phyloP scores from a whole-genome alignment of 164 flowering plant genomes.

The Vitis cinerea region DNA sequence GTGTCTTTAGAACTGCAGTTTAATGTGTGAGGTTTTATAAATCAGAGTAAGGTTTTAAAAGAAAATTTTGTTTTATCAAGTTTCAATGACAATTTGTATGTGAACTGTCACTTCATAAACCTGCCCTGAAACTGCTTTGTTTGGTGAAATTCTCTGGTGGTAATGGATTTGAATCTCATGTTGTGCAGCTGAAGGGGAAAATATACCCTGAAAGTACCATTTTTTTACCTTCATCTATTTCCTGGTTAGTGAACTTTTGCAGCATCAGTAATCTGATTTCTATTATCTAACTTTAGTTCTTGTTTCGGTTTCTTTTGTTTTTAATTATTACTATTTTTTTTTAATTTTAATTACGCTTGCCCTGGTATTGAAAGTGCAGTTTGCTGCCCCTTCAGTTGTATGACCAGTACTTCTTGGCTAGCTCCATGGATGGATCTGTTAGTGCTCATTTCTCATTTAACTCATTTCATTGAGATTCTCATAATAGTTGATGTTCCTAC shows the following conservation, averaged over 20 bases:
- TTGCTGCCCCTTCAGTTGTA: slow-evolving; percentile 60
- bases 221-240: slow-evolving; percentile 75
- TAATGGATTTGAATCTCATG: slow-evolving; percentile 7
- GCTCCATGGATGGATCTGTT: slow-evolving; percentile 97
- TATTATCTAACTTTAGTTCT: slow-evolving; percentile 2
- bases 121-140: neutral
- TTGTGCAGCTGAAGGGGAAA: slow-evolving; percentile 68
- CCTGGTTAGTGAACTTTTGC: slow-evolving; percentile 46
- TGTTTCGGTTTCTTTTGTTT: neutral
- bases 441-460: slow-evolving; percentile 28
- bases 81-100: neutral
- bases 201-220: slow-evolving; percentile 37
- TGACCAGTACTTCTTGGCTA: slow-evolving; percentile 87
- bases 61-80: no score
- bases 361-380: slow-evolving; percentile 35
- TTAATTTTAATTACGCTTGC: neutral
- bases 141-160: neutral
- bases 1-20: no score
- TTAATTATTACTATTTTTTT: neutral
- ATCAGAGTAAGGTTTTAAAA: no score
- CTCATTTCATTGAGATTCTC: neutral
- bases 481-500: neutral
- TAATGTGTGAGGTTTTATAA: no score
- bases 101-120: neutral
- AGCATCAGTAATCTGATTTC: neutral